phyloP scores from a whole-genome alignment of 2,329 filamentous ascomycete species.

The Fusarium sp. region DNA sequence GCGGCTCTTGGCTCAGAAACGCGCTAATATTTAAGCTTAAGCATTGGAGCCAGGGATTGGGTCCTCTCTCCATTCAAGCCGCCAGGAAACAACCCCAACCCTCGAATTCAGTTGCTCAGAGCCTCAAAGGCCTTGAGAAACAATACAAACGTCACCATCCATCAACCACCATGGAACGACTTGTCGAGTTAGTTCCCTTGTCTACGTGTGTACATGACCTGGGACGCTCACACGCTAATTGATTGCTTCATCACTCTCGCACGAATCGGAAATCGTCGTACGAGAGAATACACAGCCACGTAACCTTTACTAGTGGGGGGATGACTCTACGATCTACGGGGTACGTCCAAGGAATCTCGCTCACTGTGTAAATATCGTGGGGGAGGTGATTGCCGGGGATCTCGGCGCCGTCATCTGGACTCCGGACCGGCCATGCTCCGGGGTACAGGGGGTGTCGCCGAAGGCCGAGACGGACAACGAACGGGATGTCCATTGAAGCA shows the following conservation, averaged over 20 bases:
- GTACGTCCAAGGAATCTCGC: conserved; percentile 2
- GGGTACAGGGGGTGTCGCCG: conserved; percentile 13
- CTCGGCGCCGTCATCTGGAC: conserved; percentile 33
- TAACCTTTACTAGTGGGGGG: conserved; percentile 22
- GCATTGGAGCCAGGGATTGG: conserved; percentile 19
- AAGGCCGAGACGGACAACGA: conserved; percentile 23
- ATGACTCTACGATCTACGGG: conserved; percentile 25
- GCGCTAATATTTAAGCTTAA: conserved; percentile 40
- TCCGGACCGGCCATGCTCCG: conserved; percentile 31
- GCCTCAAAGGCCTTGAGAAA: neutral
- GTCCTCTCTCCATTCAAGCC: conserved; percentile 10
- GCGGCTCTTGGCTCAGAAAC: conserved; percentile 26
- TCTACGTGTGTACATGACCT: too few species aligned
- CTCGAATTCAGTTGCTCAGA: neutral
- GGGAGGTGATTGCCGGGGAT: conserved; percentile 12
- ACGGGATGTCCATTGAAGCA: neutral
- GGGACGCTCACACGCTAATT: neutral
- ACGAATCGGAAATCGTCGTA: conserved; percentile 8
- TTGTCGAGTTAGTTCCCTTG: too few species aligned
- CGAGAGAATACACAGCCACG: conserved; percentile 25
- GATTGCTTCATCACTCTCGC: neutral
- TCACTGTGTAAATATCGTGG: conserved; percentile 25
- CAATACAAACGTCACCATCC: neutral
- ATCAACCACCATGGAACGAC: neutral
- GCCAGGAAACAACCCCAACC: conserved; percentile 13